Percentiles rank a stretch among this genome's conserved stretches.
phyloP scores from a whole-genome alignment of 2,329 filamentous ascomycete species.

The Aspergillus ochraceoroseus region DNA sequence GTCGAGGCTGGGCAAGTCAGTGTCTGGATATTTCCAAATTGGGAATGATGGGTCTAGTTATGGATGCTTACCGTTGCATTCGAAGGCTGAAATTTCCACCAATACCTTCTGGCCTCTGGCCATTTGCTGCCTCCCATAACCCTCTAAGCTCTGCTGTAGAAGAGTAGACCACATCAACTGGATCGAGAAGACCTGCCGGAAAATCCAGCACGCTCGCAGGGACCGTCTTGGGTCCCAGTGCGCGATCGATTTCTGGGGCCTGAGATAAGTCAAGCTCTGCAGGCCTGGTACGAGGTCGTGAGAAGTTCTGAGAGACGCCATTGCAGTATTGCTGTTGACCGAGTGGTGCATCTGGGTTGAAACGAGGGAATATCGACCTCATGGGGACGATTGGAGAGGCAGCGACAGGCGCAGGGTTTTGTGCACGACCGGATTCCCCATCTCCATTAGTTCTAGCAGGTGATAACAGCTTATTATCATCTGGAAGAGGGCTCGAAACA shows the following conservation, averaged over 20 bases:
- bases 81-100: constrained; percentile 39
- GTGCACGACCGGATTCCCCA: not conserved
- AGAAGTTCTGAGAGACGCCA: constrained; percentile 19
- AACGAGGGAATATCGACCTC: constrained; percentile 45
- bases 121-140: constrained; percentile 47
- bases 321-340: constrained; percentile 38
- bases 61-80: constrained; percentile 38
- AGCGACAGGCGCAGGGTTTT: constrained; percentile 7
- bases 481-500: not conserved
- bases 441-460: not conserved
- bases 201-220: constrained; percentile 43
- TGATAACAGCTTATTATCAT: constrained; percentile 1
- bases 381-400: constrained; percentile 37
- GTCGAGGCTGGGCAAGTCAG: constrained; percentile 33
- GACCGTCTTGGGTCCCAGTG: constrained; percentile 40
- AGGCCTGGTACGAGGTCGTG: constrained; percentile 21
- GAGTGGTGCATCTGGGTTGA: constrained; percentile 38
- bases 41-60: not conserved
- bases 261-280: constrained; percentile 31
- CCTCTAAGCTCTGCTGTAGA: constrained; percentile 38
- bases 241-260: constrained; percentile 34
- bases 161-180: constrained; percentile 37
- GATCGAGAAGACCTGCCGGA: constrained; percentile 34
- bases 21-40: too few species aligned
- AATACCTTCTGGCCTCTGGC: constrained; percentile 34